A percentile compares a stretch with the other conserved stretches of the same genome.
Evolutionary conservation across 1,284 basidiomycete genomes (phyloP).

Genomic region (Moesziomyces globuligerus): DNA sequence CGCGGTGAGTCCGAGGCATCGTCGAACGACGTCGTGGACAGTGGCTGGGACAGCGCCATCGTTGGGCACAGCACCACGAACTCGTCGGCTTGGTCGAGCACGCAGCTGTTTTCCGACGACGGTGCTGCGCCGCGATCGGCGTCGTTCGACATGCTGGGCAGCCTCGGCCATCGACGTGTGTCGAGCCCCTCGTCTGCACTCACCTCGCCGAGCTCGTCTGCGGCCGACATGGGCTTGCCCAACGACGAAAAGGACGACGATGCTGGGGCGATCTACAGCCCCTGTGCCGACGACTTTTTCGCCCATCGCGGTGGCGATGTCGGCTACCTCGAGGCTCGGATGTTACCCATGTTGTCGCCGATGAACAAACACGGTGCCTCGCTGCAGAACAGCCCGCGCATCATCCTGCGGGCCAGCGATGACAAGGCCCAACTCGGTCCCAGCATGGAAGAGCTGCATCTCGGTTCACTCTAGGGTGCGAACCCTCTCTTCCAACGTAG

Average conservation of each 20-base stretch:
- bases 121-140: conserved; percentile 13
- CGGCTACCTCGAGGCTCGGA: conserved; percentile 11
- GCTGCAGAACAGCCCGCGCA: conserved; percentile 27
- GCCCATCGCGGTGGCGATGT: conserved; percentile 2
- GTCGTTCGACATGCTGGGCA: conserved; percentile 23
- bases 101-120: conserved; percentile 13
- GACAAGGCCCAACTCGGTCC: conserved; percentile 11
- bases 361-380: conserved; percentile 9
- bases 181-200: conserved; percentile 22
- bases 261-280: conserved; percentile 31
- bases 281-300: conserved; percentile 37
- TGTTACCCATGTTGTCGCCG: conserved; percentile 16
- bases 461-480: conserved; percentile 5
- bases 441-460: conserved; percentile 16
- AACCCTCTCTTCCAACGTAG: not conserved
- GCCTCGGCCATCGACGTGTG: conserved; percentile 20
- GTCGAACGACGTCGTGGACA: conserved; percentile 3
- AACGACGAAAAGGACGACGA: conserved; percentile 4
- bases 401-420: conserved; percentile 3
- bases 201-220: conserved; percentile 41
- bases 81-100: conserved; percentile 31
- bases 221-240: conserved; percentile 13
- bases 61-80: not conserved
- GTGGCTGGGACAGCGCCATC: conserved; percentile 3
- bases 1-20: conserved; percentile 20